phyloP scores from a whole-genome alignment of 768 basidiomycete species.

The Trichaptum fuscoviolaceum region DNA sequence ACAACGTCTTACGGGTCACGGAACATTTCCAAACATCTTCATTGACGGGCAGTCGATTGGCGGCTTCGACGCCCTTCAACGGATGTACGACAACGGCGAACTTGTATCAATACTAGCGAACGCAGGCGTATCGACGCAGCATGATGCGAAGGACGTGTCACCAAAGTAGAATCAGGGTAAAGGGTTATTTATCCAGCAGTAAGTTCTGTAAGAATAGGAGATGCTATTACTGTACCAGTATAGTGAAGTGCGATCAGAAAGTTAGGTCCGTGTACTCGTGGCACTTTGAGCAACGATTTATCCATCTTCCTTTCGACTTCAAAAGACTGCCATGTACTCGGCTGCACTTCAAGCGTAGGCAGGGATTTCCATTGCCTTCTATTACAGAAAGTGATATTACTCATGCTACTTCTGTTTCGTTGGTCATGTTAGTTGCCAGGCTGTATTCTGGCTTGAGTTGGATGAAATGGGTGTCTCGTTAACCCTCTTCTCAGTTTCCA shows the following conservation, averaged over 20 bases:
- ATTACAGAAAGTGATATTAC: too few relatives aligned
- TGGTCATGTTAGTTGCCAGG: too few relatives aligned
- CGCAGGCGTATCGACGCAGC: neutral
- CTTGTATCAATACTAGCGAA: neutral
- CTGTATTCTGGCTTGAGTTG: too few relatives aligned
- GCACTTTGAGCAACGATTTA: too few relatives aligned
- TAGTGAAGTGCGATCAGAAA: neutral
- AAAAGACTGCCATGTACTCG: too few relatives aligned
- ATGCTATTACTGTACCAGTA: neutral
- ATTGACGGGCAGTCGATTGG: slow-evolving; percentile 59
- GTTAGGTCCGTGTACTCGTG: too few relatives aligned
- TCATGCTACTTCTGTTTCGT: too few relatives aligned
- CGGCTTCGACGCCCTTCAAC: slow-evolving; percentile 14
- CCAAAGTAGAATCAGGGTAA: neutral
- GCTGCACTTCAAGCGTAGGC: too few relatives aligned
- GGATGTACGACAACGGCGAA: neutral
- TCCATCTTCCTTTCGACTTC: too few relatives aligned
- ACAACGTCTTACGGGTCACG: slow-evolving; percentile 55
- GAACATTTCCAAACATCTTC: slow-evolving; percentile 75
- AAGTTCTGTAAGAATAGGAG: neutral
- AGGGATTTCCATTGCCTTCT: too few relatives aligned
- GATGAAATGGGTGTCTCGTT: too few relatives aligned
- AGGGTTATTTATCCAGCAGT: neutral
- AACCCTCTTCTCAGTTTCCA: too few relatives aligned
- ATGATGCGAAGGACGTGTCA: neutral